Conservation (phyloP, 2,329 filamentous ascomycete species). For the Boeremia exigua region DNA sequence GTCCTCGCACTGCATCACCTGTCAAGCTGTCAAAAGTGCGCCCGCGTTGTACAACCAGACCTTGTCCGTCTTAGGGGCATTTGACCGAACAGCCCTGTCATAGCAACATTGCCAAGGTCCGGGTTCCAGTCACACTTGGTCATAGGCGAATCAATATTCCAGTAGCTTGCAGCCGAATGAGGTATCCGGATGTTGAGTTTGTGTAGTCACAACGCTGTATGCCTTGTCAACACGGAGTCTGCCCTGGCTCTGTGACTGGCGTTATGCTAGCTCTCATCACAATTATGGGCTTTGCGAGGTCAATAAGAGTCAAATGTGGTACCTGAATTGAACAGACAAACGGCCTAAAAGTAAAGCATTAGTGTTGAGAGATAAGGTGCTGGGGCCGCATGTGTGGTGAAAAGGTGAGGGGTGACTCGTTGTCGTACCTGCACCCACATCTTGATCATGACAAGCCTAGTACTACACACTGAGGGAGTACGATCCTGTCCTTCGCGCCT, state of each 20-base stretch:
- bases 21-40: constrained; percentile 30
- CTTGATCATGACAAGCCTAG: not conserved
- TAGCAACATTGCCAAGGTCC: constrained; percentile 5
- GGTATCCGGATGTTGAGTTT: not conserved
- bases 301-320: not conserved
- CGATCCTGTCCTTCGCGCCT: not conserved
- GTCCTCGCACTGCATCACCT: constrained; percentile 32
- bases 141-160: not conserved
- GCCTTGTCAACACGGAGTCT: not conserved
- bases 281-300: not conserved
- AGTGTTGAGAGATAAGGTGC: not conserved
- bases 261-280: not conserved
- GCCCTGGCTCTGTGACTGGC: not conserved
- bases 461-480: not conserved
- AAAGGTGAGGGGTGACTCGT: not conserved
- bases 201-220: not conserved
- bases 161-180: not conserved
- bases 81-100: constrained; percentile 15
- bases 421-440: constrained; percentile 7
- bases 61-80: constrained; percentile 16
- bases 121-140: not conserved
- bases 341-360: not conserved
- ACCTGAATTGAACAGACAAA: not conserved
- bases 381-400: not conserved
- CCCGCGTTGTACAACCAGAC: constrained; percentile 12